These are phyloP conservation scores for Suillus spraguei DNA, from an alignment of 768 basidiomycete genomes.

Conservation along the genomic window DNA sequence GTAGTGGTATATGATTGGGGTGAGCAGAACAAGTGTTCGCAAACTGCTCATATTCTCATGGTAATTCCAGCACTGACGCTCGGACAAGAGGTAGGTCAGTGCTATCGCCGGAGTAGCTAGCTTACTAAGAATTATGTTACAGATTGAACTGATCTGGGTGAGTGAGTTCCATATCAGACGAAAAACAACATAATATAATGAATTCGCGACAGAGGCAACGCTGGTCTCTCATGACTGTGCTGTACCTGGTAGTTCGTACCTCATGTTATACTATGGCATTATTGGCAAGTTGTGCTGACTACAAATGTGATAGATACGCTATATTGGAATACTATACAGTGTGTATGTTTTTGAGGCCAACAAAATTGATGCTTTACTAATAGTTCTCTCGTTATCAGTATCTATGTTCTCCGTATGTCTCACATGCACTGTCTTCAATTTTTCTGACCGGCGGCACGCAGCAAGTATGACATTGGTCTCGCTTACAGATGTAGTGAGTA, in stretches of 20 bases:
- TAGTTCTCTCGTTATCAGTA: not conserved
- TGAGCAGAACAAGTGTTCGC: not conserved
- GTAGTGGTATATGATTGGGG: not conserved
- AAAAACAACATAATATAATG: not conserved
- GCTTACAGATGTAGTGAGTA: not conserved
- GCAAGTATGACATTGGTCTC: not conserved
- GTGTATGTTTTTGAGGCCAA: too few species aligned
- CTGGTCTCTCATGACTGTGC: too few species aligned
- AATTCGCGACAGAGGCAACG: too few species aligned
- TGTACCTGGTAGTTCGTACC: too few species aligned
- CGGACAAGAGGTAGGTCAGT: not conserved
- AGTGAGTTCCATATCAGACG: not conserved
- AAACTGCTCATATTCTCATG: not conserved
- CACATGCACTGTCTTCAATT: not conserved
- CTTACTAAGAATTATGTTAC: not conserved
- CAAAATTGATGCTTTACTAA: not conserved
- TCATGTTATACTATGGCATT: too few species aligned
- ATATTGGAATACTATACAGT: too few species aligned
- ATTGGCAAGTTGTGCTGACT: too few species aligned
- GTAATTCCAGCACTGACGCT: not conserved
- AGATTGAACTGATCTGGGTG: not conserved
- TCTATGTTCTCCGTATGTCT: not conserved
- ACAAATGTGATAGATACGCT: too few species aligned
- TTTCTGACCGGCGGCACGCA: not conserved
- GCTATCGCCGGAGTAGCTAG: not conserved